Percentiles rank a stretch among this genome's conserved stretches.
Conservation (phyloP, 2,329 filamentous ascomycete genomes). For the Colletotrichum euphorbiae region DNA sequence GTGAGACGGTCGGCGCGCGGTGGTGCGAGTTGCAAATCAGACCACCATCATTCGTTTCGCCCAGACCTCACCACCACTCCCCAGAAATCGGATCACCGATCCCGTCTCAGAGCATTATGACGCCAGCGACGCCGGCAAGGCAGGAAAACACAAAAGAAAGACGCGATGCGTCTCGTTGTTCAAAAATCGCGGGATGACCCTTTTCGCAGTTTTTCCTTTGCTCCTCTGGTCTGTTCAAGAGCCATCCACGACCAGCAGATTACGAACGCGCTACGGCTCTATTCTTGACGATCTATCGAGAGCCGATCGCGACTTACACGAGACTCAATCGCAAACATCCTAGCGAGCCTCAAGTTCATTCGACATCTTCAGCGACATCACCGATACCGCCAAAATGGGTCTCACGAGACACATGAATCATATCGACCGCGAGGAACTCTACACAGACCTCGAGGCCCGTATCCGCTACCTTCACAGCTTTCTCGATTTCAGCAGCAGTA, state of each 20-base stretch:
- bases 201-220: too few species aligned
- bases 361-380: not conserved
- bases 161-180: not conserved
- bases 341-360: too few species aligned
- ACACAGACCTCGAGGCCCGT: constrained; percentile 75
- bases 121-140: not conserved
- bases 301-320: too few species aligned
- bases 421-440: constrained; percentile 76
- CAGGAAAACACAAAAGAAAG: not conserved
- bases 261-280: not conserved
- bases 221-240: too few species aligned
- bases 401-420: constrained; percentile 59
- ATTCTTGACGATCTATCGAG: not conserved
- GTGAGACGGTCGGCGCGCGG: not conserved
- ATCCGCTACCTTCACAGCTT: constrained; percentile 81
- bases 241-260: not conserved
- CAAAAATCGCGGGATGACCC: constrained; percentile 32
- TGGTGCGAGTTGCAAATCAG: constrained; percentile 37
- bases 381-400: constrained; percentile 27
- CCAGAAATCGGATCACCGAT: constrained; percentile 11
- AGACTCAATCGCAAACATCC: too few species aligned
- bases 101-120: constrained; percentile 36
- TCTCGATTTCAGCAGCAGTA: constrained; percentile 79
- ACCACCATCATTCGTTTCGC: constrained; percentile 34
- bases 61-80: not conserved